Evolutionary conservation across 768 basidiomycete genomes (phyloP), one percentile per base, ranked within the genome.

Genomic region (Dictyophora rubrovolvata): DNA sequence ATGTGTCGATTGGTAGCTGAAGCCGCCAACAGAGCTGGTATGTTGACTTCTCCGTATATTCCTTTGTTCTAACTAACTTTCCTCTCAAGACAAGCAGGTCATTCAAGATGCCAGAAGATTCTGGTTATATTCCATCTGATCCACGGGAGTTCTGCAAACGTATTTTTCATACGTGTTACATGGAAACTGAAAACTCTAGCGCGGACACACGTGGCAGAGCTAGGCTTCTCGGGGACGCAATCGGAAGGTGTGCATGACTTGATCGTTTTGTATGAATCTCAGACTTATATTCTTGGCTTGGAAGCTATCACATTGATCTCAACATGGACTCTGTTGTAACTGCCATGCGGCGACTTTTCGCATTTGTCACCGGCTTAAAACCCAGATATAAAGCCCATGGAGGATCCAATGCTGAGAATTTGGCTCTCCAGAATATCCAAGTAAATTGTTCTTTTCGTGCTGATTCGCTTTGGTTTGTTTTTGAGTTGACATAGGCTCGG

Each of bases 181-280:
- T 99, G 96, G 95, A 95, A 5, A 99, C 96, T 0, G 90, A 93
- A 70, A 94, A 98, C 69, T 97, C 95, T 7, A 91, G 86, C 61
- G 70, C 70, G 0, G 96, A 96, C 65, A 98, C 96, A 7, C 76
- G 92, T 11, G 73, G 77, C 61, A 77, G 96, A 35, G 96, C 96
- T 1, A 94, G 90, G 69, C 83, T 87, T 48, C 80, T 99, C 2
- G 83, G 89, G 6, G 79, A 84, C 42, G 87, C 91, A 0, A 94
- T 99, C 56, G 95, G 95, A 67, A 87, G 89, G 94, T 91, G 63
- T 56, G 74, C 60, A 2, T 9, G 16, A 17, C 14, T 21, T 37
- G 54, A 36, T 20, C 23, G 34, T 54, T 55, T 8, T 28, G 7
- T 28, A 28, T 28, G 33, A n/a, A n/a, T 48, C 6, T n/a, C 18